Evolutionary conservation across 2,329 filamentous ascomycete species (phyloP), one percentile per base, ranked within the genome.

Genomic region (Conoideocrella luteorostrata): DNA sequence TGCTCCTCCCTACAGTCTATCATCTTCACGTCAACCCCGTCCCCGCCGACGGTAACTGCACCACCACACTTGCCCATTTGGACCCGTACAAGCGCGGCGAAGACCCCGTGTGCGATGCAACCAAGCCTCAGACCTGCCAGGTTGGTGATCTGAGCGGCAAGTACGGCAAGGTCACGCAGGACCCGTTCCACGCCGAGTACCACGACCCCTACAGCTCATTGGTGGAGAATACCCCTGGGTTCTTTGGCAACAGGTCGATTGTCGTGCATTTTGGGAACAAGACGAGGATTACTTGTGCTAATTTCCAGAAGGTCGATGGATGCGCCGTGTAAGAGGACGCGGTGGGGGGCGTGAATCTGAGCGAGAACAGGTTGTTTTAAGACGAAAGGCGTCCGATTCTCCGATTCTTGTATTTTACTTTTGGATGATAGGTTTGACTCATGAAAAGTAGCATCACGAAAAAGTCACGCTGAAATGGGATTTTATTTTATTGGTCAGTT

Each of bases 91-190:
- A 71, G 39, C 81, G 83, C 40, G 79, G 78, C 50, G 78, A 88
- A 56, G 64, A 63, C 2, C 69, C 80, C 4, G 54, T 73, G 5
- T 91, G 86, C 65, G 70, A 88, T 56, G 29, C 65, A 10, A 53
- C 59, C 9, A 57, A 66, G 6, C 82, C 82, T 7, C 63, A 75
- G 48, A 80, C 77, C 9, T 93, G 86, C 68, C 79, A 91, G 64
- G 78, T 86, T 10, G 86, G 87, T 51, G 86, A 91, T 60, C 70
- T 89, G 44, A 77, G 78, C 53, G 86, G 86, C 58, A 91, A 91
- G 68, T 69, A 84, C 55, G 84, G 84, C 49, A 71, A 71, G 47
- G 75, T 86, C 55, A 69, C 62, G 21, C 60, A 63, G 22, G 70
- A 73, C 49, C 66, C 72, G 11, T 81, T 73, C 56, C 57, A 59